Base-by-base conservation (phyloP, 75 land plant species). In the Sequoiadendron giganteum region DNA sequence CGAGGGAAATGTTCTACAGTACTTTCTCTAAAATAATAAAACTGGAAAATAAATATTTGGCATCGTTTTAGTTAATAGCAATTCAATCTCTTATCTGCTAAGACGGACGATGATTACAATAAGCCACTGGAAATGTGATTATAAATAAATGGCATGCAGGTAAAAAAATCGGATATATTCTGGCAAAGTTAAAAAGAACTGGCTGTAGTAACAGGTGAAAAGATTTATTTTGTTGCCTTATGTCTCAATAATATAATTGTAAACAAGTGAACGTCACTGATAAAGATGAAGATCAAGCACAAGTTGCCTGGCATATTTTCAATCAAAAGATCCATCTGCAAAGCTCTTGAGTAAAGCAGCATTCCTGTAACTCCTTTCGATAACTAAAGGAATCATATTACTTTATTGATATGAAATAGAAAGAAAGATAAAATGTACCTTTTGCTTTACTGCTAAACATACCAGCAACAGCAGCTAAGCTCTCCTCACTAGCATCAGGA, bases 391-490 rank as follows among this genome's bases (percentile, higher is more conserved):
- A 25, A 7, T 2, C 70, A 65, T 25, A 7, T 25, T 65, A 9
- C 70, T 65, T 65, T 25, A 65, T 7, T 65, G 7, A 75, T 13
- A 34, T 75, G 15, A 11, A 34, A 75, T 32, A 75, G 38, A 34
- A 75, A 30, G 38, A 75, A 55, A 34, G 13, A 49, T 56, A 0
- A 55, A 45, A 54, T 61, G 18, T 88, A 97, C 99, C 99, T 95
- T 96, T 97, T 43, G 99, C 97, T 92, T 98, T 98, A 91, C 99
- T 95, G 89, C 91, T 95, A 86, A 98, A 97, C 99, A 98, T 98
- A 68, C 99, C 99, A 61, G 99, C 97, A 90, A 98, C 99, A 88
- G 99, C 99, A 58, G 90, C 94, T 85, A 97, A 92, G 55, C 96
- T 98, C 91, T 98, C 99, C 86, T 98, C 99, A 89, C 95, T 97